These are phyloP conservation scores for Trifolium pratense DNA, from an alignment of 306 rosid species.

Conservation along the genomic window DNA sequence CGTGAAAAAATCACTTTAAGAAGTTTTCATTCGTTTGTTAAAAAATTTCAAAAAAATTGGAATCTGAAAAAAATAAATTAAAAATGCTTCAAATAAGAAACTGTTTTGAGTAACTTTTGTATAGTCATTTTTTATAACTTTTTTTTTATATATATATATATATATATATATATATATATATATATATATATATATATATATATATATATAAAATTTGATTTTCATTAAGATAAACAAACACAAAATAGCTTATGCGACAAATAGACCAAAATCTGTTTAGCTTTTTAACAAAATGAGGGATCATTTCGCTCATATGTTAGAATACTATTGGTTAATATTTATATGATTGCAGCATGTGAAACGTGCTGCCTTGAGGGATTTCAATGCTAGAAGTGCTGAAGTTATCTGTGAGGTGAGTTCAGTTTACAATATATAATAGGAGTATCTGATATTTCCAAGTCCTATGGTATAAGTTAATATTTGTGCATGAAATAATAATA, in stretches of 20 bases:
- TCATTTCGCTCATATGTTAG: neutral
- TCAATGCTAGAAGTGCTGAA: slow-evolving; percentile 82
- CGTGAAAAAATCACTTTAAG: neutral
- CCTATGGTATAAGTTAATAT: too few relatives aligned
- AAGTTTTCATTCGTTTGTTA: neutral
- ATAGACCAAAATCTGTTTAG: neutral
- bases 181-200: too few relatives aligned
- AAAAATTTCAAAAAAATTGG: too few relatives aligned
- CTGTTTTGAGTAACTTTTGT: neutral
- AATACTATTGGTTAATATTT: slow-evolving; percentile 12
- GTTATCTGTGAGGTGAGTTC: slow-evolving; percentile 79
- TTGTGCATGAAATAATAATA: neutral
- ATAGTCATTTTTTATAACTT: neutral
- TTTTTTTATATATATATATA: too few relatives aligned
- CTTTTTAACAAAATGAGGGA: slow-evolving; percentile 12
- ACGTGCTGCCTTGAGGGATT: slow-evolving; percentile 70
- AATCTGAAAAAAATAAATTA: too few relatives aligned
- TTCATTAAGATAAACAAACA: neutral
- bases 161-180: too few relatives aligned
- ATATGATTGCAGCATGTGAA: slow-evolving; percentile 77
- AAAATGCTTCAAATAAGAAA: too few relatives aligned
- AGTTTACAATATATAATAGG: slow-evolving; percentile 10
- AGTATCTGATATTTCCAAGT: neutral
- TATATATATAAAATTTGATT: too few relatives aligned
- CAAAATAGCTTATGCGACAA: neutral